Base-by-base conservation (phyloP, 495 filamentous ascomycete species). In the Penicillium riverlandense region DNA sequence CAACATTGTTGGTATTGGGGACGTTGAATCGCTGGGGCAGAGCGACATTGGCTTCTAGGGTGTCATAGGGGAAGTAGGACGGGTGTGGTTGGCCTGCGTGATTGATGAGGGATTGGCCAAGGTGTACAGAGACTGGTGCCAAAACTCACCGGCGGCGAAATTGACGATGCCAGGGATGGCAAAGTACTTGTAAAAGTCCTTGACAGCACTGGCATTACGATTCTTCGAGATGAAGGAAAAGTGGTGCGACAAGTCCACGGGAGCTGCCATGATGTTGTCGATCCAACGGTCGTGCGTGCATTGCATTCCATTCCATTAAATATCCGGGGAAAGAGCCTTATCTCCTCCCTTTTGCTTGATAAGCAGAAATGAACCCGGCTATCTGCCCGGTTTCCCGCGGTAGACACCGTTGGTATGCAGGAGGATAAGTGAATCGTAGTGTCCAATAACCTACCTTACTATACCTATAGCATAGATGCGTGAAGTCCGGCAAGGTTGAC, bases 61-160 rank as follows among this genome's bases (percentile, higher is more conserved):
- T 94, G 45, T 96, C 89, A 61, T 85, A 96, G 11, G 90, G 90
- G 57, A 96, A 96, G 64, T 87, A 87, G 29, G 75, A 76, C 11
- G 78, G 63, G 61, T 89, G 84, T 14, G 90, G 90, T 11, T 94
- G 76, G 39, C 86, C 86, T 22, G 22, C 22, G 4, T 22, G 22
- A 22, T 3, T 90, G 54, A 13, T 39, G 11, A 38, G 40, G 7
- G 49, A 47, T 45, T 11, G 37, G 29, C 35, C 15, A 43, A 6
- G 13, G 37, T 29, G 27, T 38, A 15, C 12, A 15, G 40, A 15
- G 31, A 40, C 28, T 10, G 11, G 40, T 12, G 15, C 30, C 1
- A 12, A 12, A 33, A 41, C 77, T 28, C 65, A 90, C 90, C 90
- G 50, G 89, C 90, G 30, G 90, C 88, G n/a, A 96, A 59, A 61